Percentiles rank a stretch among this genome's conserved stretches.
Conservation (phyloP, 768 basidiomycete genomes). For the Leccinellum rugosiceps region DNA sequence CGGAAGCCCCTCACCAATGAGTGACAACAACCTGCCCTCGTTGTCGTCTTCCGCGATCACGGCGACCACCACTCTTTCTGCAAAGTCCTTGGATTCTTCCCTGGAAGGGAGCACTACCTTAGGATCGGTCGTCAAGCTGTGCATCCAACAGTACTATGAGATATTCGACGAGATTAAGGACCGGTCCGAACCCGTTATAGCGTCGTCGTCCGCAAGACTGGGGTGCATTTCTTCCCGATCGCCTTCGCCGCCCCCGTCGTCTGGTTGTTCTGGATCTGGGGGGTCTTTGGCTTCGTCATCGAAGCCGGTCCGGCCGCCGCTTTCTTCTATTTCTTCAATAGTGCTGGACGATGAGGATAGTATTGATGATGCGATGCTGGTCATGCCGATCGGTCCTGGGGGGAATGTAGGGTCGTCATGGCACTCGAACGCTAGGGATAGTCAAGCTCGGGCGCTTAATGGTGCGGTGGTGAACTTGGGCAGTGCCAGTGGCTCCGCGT, state of each 20-base stretch:
- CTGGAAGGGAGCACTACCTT: slow-evolving; percentile 58
- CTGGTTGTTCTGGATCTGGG: slow-evolving; percentile 11
- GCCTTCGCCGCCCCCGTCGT: slow-evolving; percentile 26
- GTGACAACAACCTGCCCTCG: slow-evolving; percentile 22
- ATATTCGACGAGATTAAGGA: slow-evolving; percentile 81
- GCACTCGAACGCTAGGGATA: slow-evolving; percentile 8
- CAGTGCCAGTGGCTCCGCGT: slow-evolving; percentile 4
- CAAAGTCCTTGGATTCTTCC: slow-evolving; percentile 25
- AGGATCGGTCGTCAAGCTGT: slow-evolving; percentile 68
- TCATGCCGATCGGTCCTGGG: slow-evolving; percentile 62
- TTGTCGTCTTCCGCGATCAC: slow-evolving; percentile 13
- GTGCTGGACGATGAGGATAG: slow-evolving; percentile 63
- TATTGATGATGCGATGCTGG: slow-evolving; percentile 71
- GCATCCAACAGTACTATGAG: slow-evolving; percentile 82
- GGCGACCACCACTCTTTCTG: slow-evolving; percentile 17
- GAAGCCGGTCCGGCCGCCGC: slow-evolving; percentile 16
- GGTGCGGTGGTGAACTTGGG: slow-evolving; percentile 26
- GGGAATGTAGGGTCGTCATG: slow-evolving; percentile 10
- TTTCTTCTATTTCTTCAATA: slow-evolving; percentile 15
- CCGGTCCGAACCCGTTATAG: slow-evolving; percentile 53
- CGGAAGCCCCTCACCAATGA: slow-evolving; percentile 39
- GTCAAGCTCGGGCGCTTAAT: background rate
- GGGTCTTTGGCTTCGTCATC: slow-evolving; percentile 15
- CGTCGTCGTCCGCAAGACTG: slow-evolving; percentile 21
- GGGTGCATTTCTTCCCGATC: slow-evolving; percentile 21